Conservation (phyloP, 1,284 basidiomycete species). For the Sporisorium exsertum region DNA sequence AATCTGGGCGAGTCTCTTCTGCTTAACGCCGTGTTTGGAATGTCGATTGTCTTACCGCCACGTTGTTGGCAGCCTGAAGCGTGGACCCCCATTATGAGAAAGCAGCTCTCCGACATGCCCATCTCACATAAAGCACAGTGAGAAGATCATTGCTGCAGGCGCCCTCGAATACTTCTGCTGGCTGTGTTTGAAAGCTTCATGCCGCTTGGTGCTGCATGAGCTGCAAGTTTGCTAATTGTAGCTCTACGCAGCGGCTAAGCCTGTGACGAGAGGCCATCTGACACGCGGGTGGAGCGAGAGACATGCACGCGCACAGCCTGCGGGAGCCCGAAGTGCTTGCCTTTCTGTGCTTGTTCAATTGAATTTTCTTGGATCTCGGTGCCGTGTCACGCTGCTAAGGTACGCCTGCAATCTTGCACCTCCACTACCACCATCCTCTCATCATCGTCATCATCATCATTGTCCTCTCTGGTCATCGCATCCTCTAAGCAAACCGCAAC, state of each 20-base stretch:
- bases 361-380: background rate
- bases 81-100: background rate
- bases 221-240: background rate
- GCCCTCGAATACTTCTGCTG: background rate
- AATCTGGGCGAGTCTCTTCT: background rate
- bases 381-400: background rate
- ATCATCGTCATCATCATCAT: background rate
- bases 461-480: background rate
- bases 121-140: background rate
- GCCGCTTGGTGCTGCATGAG: background rate
- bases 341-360: slow-evolving; percentile 6
- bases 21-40: background rate
- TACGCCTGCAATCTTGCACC: slow-evolving; percentile 2
- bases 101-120: background rate
- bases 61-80: background rate
- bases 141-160: background rate
- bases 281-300: background rate
- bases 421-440: slow-evolving; percentile 23
- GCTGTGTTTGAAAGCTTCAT: background rate
- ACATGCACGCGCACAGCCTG: slow-evolving; percentile 15
- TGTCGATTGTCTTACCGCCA: slow-evolving; percentile 3
- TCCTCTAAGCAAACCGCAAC: background rate
- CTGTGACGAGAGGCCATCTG: no score
- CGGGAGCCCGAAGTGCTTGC: slow-evolving; percentile 9
- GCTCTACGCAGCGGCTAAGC: background rate